Conservation (phyloP, 345 rosid species). For the Stellera chamaejasme region DNA sequence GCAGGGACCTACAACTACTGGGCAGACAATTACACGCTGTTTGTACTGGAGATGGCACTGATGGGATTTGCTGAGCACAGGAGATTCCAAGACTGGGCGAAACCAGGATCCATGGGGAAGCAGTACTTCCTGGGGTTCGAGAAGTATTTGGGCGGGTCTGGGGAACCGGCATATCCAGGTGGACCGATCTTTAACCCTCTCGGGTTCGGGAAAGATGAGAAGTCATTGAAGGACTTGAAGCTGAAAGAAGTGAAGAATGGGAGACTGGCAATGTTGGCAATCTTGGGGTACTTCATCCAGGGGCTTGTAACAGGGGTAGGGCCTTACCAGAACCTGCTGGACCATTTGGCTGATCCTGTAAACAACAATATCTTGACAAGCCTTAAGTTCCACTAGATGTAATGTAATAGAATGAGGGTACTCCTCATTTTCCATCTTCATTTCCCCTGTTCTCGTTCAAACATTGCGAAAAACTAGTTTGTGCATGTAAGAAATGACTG, state of each 20-base stretch:
- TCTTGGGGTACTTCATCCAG: constrained; percentile 73
- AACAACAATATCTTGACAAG: constrained; percentile 92
- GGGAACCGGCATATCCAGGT: constrained; percentile 82
- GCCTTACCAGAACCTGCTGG: constrained; percentile 91
- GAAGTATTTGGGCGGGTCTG: constrained; percentile 79
- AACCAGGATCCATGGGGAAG: constrained; percentile 86
- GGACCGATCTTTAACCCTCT: constrained; percentile 96
- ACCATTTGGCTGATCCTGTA: constrained; percentile 89
- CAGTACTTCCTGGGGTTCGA: constrained; percentile 91
- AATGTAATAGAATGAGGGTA: constrained; percentile 7
- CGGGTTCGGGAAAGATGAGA: constrained; percentile 86
- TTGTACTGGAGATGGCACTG: constrained; percentile 87
- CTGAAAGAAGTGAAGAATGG: constrained; percentile 96
- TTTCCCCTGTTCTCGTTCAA: constrained; percentile 17
- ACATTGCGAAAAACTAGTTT: constrained; percentile 40
- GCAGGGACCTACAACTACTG: constrained; percentile 94
- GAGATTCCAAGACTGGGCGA: constrained; percentile 87
- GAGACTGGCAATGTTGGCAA: constrained; percentile 84
- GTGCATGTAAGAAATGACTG: constrained; percentile 32
- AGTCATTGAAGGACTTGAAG: constrained; percentile 80
- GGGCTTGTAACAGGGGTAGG: constrained; percentile 86
- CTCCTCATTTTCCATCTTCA: background rate
- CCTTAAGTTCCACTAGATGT: constrained; percentile 80
- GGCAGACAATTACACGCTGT: constrained; percentile 90
- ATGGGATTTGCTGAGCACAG: constrained; percentile 99